phyloP scores from a whole-genome alignment of 805 yeast species.

The Candida ficus region DNA sequence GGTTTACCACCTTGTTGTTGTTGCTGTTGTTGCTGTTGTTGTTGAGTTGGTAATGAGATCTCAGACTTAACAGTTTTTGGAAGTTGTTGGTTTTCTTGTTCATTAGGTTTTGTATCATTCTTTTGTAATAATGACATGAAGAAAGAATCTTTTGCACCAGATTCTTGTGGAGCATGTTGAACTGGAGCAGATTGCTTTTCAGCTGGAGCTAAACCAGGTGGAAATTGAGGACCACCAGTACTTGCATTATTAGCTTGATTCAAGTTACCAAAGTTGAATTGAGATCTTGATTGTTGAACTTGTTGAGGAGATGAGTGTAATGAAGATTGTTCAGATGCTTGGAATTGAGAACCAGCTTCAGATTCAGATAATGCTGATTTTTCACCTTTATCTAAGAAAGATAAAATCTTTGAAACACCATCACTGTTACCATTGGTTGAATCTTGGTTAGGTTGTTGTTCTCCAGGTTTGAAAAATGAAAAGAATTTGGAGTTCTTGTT shows the following conservation, averaged over 20 bases:
- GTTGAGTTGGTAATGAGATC: not conserved
- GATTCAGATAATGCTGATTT: slow-evolving; percentile 8
- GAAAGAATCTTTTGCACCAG: slow-evolving; percentile 20
- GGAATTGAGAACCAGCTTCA: not conserved
- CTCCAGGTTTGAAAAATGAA: slow-evolving; percentile 23
- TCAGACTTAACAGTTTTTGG: slow-evolving; percentile 1
- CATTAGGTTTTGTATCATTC: slow-evolving; percentile 10
- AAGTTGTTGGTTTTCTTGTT: slow-evolving; percentile 1
- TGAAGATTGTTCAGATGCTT: slow-evolving; percentile 3
- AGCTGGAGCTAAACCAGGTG: slow-evolving; percentile 16
- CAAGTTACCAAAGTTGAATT: slow-evolving; percentile 2
- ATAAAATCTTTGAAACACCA: slow-evolving; percentile 23
- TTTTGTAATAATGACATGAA: slow-evolving; percentile 22
- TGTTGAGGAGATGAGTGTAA: slow-evolving; percentile 8
- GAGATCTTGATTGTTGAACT: slow-evolving; percentile 8
- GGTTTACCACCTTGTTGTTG: slow-evolving; percentile 1
- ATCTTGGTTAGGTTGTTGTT: slow-evolving; percentile 4
- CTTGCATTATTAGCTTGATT: slow-evolving; percentile 4
- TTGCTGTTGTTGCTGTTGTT: slow-evolving; percentile 1
- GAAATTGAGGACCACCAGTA: slow-evolving; percentile 17
- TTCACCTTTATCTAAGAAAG: slow-evolving; percentile 21
- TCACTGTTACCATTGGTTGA: slow-evolving; percentile 4
- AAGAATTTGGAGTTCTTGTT: slow-evolving; percentile 25
- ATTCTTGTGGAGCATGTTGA: slow-evolving; percentile 7
- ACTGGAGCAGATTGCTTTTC: too few species aligned